phyloP scores from a whole-genome alignment of 192 early-diverging fungal species.

The Funneliformis mosseae region DNA sequence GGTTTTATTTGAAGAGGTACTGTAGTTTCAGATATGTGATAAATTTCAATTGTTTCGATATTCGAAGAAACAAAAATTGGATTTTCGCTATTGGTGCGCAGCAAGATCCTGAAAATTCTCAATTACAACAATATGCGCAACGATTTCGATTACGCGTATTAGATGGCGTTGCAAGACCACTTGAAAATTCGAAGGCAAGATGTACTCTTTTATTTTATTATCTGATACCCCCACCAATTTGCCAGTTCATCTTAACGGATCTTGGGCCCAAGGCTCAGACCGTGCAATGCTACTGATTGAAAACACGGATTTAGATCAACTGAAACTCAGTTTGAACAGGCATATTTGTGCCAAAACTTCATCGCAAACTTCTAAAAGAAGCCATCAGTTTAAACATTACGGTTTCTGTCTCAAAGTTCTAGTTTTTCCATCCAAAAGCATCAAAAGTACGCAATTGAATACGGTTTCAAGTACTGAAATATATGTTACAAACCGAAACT shows the following conservation, averaged over 20 bases:
- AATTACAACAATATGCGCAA: background rate
- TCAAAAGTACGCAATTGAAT: slow-evolving; percentile 12
- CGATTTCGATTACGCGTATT: slow-evolving; percentile 10
- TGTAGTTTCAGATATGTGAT: no score
- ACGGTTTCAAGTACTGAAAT: slow-evolving; percentile 4
- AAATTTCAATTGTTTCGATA: no score
- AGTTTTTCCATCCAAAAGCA: background rate
- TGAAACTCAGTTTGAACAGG: slow-evolving; percentile 19
- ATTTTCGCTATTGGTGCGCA: no score
- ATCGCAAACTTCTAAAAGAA: background rate
- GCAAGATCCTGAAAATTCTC: background rate
- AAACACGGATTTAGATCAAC: background rate
- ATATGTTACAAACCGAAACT: background rate
- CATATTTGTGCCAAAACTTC: slow-evolving; percentile 12
- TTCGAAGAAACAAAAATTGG: no score
- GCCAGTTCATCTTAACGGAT: slow-evolving; percentile 23
- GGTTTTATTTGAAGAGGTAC: no score
- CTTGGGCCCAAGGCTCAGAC: slow-evolving; percentile 20
- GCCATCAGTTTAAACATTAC: background rate
- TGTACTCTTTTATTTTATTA: slow-evolving; percentile 8
- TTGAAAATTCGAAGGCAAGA: background rate
- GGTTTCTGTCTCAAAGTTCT: background rate
- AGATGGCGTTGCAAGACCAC: slow-evolving; percentile 4
- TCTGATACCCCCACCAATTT: background rate
- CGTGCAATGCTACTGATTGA: slow-evolving; percentile 6